Evolutionary conservation across 108 stramenopile species (phyloP), one percentile per base, ranked within the genome.

Genomic region (Cyclotella choctawhatcheeana): DNA sequence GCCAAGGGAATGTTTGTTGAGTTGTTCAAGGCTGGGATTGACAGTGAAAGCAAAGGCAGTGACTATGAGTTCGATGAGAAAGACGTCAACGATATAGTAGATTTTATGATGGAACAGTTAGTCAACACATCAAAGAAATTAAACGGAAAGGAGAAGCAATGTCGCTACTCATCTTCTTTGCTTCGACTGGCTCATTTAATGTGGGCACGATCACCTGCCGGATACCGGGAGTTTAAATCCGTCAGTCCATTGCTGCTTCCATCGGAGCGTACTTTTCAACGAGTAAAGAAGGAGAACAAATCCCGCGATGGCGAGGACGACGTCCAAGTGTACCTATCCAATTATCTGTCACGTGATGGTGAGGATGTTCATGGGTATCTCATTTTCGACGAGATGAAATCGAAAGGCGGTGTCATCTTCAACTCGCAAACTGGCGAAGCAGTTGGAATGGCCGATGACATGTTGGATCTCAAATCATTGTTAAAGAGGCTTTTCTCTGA

Each of bases 401-500:
- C 44, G 40, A 3, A 26, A 5, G 40, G 44, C 44, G 62, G 62
- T 4, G 25, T 63, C 13, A 4, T 14, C 22, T 63, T 33, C 35
- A 63, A 63, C 43, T 40, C 62, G 18, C 62, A 63, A 25, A 63
- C 62, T 63, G 62, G 62, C 7, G 62, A 63, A 43, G 62, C 62
- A 13, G 24, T 63, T 10, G 62, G 62, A 2, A 22, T 63, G 18
- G 62, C 62, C 21, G 62, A 63, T 24, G 62, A 63, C 14, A 63
- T 63, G 62, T 43, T 63, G 40, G 62, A 63, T 0, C 26, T 63
- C 22, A 21, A 63, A 18, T 63, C 62, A 3, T 3, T 63, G 2
- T 26, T 63, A 35, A 40, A 37, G 25, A 35, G 62, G 2, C 21
- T 63, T 25, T 27, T 63, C 40, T 63, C 62, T 25, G 37, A 37